A percentile compares a stretch with the other conserved stretches of the same genome.
Conservation (phyloP, 1,139 yeast species). For the Suhomyces maxii region DNA sequence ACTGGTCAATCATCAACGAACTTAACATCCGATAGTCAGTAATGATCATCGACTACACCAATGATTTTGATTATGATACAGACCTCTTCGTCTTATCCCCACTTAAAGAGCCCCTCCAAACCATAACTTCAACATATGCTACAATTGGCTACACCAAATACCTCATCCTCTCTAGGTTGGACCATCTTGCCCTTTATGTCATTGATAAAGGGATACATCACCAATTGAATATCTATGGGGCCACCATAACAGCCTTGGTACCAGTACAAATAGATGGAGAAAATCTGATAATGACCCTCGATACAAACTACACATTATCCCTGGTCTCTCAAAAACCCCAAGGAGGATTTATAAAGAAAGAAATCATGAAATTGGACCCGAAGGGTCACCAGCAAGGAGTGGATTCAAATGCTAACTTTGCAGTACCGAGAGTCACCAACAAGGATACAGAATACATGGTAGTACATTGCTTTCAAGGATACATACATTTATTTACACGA, state of each 20-base stretch:
- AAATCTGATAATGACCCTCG: conserved; percentile 17
- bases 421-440: conserved; percentile 10
- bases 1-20: too few species aligned
- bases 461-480: conserved; percentile 33
- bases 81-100: conserved; percentile 6
- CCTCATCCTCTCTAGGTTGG: conserved; percentile 8
- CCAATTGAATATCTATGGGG: conserved; percentile 17
- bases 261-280: conserved; percentile 6
- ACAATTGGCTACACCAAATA: not conserved
- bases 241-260: conserved; percentile 9
- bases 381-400: conserved; percentile 30
- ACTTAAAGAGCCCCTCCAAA: conserved; percentile 3
- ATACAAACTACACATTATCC: conserved; percentile 10
- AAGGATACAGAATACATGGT: conserved; percentile 17
- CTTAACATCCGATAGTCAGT: not conserved
- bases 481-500: conserved; percentile 23
- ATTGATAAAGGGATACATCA: conserved; percentile 6
- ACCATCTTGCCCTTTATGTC: conserved; percentile 18
- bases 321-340: conserved; percentile 4
- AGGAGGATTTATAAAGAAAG: conserved; percentile 4
- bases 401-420: conserved; percentile 26
- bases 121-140: not conserved
- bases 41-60: conserved; percentile 5
- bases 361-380: conserved; percentile 20
- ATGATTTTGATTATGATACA: conserved; percentile 7